Evolutionary conservation across 2,329 filamentous ascomycete species (phyloP).

Genomic region (Dactylella cylindrospora): DNA sequence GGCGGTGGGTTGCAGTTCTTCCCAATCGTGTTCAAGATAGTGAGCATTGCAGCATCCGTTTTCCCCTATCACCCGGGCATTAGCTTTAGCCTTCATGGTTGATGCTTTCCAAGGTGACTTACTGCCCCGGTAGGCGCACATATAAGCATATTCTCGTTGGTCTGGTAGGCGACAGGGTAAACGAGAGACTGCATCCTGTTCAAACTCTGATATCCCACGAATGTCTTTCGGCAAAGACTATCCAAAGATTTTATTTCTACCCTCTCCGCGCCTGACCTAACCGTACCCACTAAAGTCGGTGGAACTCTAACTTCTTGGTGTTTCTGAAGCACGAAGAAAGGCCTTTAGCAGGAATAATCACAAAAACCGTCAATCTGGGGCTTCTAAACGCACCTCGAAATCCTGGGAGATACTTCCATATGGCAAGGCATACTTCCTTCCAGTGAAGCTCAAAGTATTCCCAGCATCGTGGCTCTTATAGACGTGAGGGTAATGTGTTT

Average conservation of each 20-base stretch:
- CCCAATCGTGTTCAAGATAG: conserved; percentile 84
- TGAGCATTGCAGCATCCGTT: conserved; percentile 96
- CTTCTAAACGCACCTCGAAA: conserved; percentile 53
- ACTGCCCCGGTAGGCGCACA: conserved; percentile 93
- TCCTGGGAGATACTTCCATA: conserved; percentile 71
- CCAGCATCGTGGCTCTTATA: conserved; percentile 82
- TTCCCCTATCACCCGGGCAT: conserved; percentile 66
- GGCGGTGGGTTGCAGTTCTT: conserved; percentile 83
- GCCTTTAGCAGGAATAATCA: conserved; percentile 12
- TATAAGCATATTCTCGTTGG: conserved; percentile 97
- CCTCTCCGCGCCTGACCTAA: conserved; percentile 72
- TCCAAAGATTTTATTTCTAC: conserved; percentile 81
- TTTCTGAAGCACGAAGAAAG: conserved; percentile 61
- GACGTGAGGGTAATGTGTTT: conserved; percentile 85
- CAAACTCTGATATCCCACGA: conserved; percentile 86
- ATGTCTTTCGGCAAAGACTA: conserved; percentile 84
- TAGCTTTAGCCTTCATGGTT: conserved; percentile 41
- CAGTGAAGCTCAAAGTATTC: conserved; percentile 77
- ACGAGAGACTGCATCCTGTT: conserved; percentile 99
- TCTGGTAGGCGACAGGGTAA: conserved; percentile 91
- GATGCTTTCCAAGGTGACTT: conserved; percentile 51
- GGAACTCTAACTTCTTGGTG: conserved; percentile 91
- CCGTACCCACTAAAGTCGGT: conserved; percentile 72
- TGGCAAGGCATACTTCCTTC: conserved; percentile 80
- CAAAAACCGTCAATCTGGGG: not conserved